These are phyloP conservation scores for Pichia cactophila DNA, from an alignment of 1,139 yeast species.

Conservation along the genomic window DNA sequence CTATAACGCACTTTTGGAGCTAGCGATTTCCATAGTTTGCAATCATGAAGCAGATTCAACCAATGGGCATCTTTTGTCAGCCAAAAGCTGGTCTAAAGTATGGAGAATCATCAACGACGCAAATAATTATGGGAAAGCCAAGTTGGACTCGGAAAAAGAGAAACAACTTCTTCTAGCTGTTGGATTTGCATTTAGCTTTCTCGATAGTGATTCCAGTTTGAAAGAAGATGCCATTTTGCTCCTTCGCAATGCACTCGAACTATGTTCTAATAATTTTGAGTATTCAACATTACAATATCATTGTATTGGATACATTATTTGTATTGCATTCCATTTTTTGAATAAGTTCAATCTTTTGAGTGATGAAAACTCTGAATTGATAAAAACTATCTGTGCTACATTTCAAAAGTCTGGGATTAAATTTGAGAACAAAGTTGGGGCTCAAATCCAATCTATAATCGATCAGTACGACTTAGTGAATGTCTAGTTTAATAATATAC, in stretches of 20 bases:
- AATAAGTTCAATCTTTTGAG: background rate
- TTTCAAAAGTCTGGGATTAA: background rate
- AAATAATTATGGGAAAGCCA: background rate
- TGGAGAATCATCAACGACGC: background rate
- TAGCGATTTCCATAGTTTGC: background rate
- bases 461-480: background rate
- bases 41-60: background rate
- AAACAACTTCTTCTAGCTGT: constrained; percentile 7
- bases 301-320: constrained; percentile 8
- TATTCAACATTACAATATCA: background rate
- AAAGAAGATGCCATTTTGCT: background rate
- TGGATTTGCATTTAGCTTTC: constrained; percentile 7
- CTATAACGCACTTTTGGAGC: background rate
- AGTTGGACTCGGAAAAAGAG: background rate
- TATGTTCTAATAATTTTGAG: background rate
- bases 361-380: background rate
- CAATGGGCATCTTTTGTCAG: background rate
- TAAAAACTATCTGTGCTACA: background rate
- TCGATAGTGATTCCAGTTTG: background rate
- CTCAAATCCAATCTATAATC: background rate
- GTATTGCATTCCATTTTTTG: constrained; percentile 3
- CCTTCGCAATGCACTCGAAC: background rate
- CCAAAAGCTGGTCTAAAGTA: background rate
- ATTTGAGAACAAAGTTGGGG: background rate
- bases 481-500: background rate